Conservation (phyloP, 139 green algal genomes). For the Coelastrella sp. region DNA sequence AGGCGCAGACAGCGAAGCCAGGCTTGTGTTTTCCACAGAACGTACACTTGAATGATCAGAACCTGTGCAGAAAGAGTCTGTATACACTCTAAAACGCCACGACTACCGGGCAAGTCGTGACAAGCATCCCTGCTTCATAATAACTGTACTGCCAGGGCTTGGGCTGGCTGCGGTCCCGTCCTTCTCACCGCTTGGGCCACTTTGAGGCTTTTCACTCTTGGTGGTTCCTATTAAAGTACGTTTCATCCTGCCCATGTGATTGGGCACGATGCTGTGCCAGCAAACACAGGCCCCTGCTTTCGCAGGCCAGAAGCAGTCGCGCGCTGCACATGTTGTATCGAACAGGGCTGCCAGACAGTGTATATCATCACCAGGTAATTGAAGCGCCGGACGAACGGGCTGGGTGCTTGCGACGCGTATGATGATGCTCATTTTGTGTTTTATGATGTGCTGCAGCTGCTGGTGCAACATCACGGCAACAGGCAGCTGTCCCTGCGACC, state of each 20-base stretch:
- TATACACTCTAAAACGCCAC: no score
- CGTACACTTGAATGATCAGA: no score
- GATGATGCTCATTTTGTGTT: no score
- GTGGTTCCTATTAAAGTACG: not conserved
- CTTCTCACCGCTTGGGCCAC: no score
- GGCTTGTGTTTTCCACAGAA: no score
- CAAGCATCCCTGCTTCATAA: no score
- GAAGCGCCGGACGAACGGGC: no score
- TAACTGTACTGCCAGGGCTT: not conserved
- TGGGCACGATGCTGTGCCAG: conserved; percentile 2
- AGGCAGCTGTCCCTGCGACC: conserved; percentile 1
- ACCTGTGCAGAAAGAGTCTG: no score
- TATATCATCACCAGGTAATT: not conserved
- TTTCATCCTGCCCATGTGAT: not conserved
- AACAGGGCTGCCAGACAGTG: not conserved
- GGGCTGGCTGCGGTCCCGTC: not conserved
- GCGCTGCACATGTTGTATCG: not conserved
- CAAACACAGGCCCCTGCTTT: conserved; percentile 12
- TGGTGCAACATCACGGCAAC: not conserved
- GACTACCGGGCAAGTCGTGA: no score
- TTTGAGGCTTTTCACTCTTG: no score
- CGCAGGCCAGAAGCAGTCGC: not conserved
- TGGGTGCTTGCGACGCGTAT: no score
- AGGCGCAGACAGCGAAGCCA: not conserved
- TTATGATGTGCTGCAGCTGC: not conserved